Evolutionary conservation across 257 asterid genomes (phyloP).

Genomic region (Fraxinus excelsior): DNA sequence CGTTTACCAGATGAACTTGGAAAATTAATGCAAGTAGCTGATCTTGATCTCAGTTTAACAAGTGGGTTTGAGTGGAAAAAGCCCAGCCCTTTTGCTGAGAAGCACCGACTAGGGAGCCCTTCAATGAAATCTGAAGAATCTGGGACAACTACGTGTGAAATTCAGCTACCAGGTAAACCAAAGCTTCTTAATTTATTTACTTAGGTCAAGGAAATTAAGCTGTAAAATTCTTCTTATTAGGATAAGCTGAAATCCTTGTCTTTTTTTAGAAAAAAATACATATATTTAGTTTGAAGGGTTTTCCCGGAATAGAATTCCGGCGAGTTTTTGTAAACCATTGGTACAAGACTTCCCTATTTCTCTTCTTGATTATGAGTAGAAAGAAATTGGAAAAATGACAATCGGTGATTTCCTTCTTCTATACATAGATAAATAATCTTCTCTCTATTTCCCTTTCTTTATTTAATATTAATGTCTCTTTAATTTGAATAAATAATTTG

Average conservation of each 20-base stretch:
- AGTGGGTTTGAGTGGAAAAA: conserved; percentile 32
- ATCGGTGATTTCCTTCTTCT: conserved; percentile 36
- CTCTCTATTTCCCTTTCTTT: too few relatives aligned
- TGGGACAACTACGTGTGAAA: conserved; percentile 47
- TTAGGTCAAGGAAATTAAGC: conserved; percentile 24
- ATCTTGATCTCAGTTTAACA: conserved; percentile 60
- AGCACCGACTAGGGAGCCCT: conserved; percentile 49
- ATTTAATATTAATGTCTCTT: too few relatives aligned
- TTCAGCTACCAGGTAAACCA: conserved; percentile 31
- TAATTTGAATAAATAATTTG: too few relatives aligned
- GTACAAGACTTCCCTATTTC: conserved; percentile 51
- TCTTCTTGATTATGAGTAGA: conserved; percentile 19
- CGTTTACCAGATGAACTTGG: conserved; percentile 38
- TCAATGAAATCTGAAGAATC: conserved; percentile 75
- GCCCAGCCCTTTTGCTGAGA: conserved; percentile 24
- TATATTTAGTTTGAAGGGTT: conserved; percentile 17
- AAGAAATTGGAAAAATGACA: conserved; percentile 36
- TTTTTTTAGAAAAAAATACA: too few relatives aligned
- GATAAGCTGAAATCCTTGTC: background rate
- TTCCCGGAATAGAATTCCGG: conserved; percentile 33
- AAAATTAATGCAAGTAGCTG: conserved; percentile 43
- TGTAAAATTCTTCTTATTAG: conserved; percentile 6
- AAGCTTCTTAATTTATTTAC: conserved; percentile 59
- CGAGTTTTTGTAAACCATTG: conserved; percentile 42
- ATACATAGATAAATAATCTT: too few relatives aligned